Conservation (phyloP, 2,329 filamentous ascomycete species). For the Hypocrella siamensis region DNA sequence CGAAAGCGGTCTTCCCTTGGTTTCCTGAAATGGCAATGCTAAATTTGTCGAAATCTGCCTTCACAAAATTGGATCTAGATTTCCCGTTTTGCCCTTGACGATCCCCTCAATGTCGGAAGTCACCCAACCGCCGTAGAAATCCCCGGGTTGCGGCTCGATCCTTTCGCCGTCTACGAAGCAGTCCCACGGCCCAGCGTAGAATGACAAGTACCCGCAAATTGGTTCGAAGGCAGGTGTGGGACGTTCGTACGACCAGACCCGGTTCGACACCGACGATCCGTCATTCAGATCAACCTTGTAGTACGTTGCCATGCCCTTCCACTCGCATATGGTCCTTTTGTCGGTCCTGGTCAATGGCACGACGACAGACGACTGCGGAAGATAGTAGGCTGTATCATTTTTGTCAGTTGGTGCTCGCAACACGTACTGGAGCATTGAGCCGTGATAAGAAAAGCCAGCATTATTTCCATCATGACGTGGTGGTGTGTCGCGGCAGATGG, state of each 20-base stretch:
- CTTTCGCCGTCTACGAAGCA: slow-evolving; percentile 46
- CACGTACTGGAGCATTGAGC: too few species aligned
- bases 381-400: slow-evolving; percentile 35
- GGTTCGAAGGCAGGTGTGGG: slow-evolving; percentile 34
- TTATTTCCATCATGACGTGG: too few species aligned
- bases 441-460: too few species aligned
- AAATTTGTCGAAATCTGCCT: background rate
- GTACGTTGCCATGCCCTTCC: slow-evolving; percentile 45
- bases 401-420: background rate
- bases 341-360: slow-evolving; percentile 28
- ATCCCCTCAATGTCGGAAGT: slow-evolving; percentile 42
- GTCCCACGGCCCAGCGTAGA: slow-evolving; percentile 46
- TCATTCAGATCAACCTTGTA: slow-evolving; percentile 29
- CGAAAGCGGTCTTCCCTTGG: too few species aligned
- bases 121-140: slow-evolving; percentile 51
- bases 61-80: slow-evolving; percentile 19
- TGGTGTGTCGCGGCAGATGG: too few species aligned
- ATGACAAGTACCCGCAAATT: slow-evolving; percentile 40
- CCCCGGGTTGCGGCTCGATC: slow-evolving; percentile 41
- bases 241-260: slow-evolving; percentile 43
- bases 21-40: too few species aligned
- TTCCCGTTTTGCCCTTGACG: slow-evolving; percentile 25
- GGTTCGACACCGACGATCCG: slow-evolving; percentile 26
- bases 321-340: slow-evolving; percentile 37
- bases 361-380: slow-evolving; percentile 33